A percentile compares a stretch with the other conserved stretches of the same genome.
Evolutionary conservation across 2,329 filamentous ascomycete genomes (phyloP).

Genomic region (Tympanopsis confertula): DNA sequence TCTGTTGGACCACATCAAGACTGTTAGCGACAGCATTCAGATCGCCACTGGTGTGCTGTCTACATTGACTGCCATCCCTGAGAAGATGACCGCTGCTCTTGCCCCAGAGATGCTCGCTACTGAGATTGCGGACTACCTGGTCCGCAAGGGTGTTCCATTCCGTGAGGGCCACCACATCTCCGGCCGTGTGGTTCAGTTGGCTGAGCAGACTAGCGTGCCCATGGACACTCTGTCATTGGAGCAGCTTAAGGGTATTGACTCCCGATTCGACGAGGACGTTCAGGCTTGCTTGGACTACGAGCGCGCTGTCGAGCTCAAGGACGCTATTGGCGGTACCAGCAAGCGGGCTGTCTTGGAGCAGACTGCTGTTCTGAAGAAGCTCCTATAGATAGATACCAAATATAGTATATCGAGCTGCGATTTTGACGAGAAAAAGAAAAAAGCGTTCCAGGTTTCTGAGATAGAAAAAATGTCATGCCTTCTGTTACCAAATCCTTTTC

Average conservation of each 20-base stretch:
- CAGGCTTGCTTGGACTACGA: conserved; percentile 58
- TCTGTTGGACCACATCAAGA: conserved; percentile 65
- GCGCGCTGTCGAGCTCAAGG: conserved; percentile 58
- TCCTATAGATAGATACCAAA: conserved; percentile 12
- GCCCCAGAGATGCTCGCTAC: conserved; percentile 67
- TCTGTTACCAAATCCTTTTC: no score
- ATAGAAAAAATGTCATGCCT: no score
- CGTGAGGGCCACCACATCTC: conserved; percentile 70
- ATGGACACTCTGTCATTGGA: conserved; percentile 60
- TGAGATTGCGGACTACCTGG: conserved; percentile 50
- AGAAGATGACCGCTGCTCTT: conserved; percentile 61
- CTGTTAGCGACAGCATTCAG: conserved; percentile 59
- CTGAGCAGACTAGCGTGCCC: conserved; percentile 47
- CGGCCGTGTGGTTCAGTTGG: conserved; percentile 58
- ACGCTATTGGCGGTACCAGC: conserved; percentile 60
- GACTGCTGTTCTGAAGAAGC: conserved; percentile 31
- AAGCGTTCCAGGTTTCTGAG: no score
- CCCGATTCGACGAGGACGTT: conserved; percentile 57
- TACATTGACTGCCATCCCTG: conserved; percentile 51
- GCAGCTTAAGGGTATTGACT: conserved; percentile 57
- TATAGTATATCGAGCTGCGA: no score
- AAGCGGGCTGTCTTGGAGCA: conserved; percentile 50
- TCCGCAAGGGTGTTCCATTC: conserved; percentile 58
- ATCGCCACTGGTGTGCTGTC: conserved; percentile 65
- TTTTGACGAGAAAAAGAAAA: no score